These are phyloP conservation scores for Camillea tinctor DNA, from an alignment of 2,329 filamentous ascomycete species.

Conservation along the genomic window DNA sequence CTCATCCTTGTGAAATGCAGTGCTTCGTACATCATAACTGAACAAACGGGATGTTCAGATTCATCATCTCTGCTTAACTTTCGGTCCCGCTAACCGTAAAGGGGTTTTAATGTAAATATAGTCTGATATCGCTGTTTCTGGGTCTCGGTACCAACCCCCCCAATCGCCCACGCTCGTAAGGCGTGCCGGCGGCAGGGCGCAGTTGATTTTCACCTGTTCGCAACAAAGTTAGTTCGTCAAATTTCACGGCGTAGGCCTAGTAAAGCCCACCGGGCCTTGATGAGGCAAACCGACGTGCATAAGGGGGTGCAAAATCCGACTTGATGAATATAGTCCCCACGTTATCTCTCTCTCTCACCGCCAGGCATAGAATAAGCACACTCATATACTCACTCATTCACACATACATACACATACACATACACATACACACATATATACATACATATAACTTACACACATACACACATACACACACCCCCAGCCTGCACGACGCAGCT, in stretches of 20 bases:
- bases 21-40: neutral
- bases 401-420: too few relatives aligned
- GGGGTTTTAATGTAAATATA: neutral
- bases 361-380: neutral
- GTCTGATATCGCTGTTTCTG: neutral
- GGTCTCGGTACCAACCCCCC: neutral
- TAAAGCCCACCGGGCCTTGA: neutral
- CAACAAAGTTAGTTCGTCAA: neutral
- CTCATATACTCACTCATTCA: neutral
- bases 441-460: too few relatives aligned
- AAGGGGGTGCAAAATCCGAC: neutral
- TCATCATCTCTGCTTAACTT: neutral
- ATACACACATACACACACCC: neutral
- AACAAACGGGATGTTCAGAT: neutral
- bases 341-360: neutral
- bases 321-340: neutral
- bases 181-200: neutral
- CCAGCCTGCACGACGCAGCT: conserved; percentile 2
- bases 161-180: neutral
- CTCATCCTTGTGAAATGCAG: neutral
- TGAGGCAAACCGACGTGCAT: neutral
- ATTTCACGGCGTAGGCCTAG: neutral
- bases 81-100: neutral
- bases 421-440: neutral
- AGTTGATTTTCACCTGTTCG: neutral